These are phyloP conservation scores for Pseudozyma flocculosa DNA, from an alignment of 1,284 basidiomycete genomes.

Conservation along the genomic window DNA sequence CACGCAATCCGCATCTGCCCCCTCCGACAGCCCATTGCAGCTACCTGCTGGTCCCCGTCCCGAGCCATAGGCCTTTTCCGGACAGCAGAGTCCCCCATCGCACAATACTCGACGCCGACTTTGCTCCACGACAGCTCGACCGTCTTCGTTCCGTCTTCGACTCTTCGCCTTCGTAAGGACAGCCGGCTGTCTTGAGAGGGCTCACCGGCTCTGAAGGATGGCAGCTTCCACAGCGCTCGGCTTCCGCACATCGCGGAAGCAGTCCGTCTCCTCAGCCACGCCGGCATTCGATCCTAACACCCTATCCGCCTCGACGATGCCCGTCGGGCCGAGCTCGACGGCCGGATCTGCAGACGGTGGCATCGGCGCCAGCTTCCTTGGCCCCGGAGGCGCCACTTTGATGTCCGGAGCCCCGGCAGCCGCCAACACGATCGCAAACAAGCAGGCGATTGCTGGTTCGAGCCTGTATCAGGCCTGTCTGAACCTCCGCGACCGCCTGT, in stretches of 20 bases:
- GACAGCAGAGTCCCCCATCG: too few species aligned
- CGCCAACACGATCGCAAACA: slow-evolving; percentile 51
- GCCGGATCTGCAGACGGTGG: slow-evolving; percentile 40
- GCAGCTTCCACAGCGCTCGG: slow-evolving; percentile 30
- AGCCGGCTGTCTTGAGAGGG: background rate
- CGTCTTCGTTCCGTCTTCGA: too few species aligned
- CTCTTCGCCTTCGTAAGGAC: too few species aligned
- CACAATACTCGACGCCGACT: too few species aligned
- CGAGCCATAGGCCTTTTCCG: too few species aligned
- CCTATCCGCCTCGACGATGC: slow-evolving; percentile 22
- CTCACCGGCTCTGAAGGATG: slow-evolving; percentile 6
- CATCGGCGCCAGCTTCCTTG: slow-evolving; percentile 38
- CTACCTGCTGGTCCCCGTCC: too few species aligned
- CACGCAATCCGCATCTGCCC: too few species aligned
- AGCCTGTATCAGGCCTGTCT: slow-evolving; percentile 60
- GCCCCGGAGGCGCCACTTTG: slow-evolving; percentile 37
- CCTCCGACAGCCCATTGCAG: too few species aligned
- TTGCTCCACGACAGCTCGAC: too few species aligned
- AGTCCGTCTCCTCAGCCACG: slow-evolving; percentile 22
- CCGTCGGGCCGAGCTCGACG: slow-evolving; percentile 17
- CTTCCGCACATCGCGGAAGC: slow-evolving; percentile 32
- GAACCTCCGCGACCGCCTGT: slow-evolving; percentile 56
- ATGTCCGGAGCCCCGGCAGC: slow-evolving; percentile 46
- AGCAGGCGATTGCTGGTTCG: slow-evolving; percentile 48
- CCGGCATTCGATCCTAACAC: slow-evolving; percentile 22